Base-by-base conservation (phyloP, 2,329 filamentous ascomycete species). In the Lasiodiplodia sp. region DNA sequence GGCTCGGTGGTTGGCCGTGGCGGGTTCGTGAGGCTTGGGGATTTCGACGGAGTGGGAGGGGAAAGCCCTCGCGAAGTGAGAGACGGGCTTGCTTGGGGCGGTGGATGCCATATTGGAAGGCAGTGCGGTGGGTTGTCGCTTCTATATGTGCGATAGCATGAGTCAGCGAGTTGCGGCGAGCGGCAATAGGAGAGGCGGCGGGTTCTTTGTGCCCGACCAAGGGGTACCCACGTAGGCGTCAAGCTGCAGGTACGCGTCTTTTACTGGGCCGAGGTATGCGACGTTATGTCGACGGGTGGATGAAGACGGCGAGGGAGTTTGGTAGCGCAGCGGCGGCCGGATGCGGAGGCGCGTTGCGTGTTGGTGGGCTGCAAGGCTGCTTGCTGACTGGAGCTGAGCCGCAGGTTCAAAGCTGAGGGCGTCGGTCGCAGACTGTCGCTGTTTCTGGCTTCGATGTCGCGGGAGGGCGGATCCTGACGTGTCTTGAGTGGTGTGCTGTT, bases 21-120 rank as follows among this genome's bases (percentile, higher is more conserved):
- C 71, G 70, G 72, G 74, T 72, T 79, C 74, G 69, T 76, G 74
- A 21, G 71, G 53, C 63, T 76, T 76, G 62, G 76, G 74, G 51
- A 78, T 77, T 55, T 70, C 66, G 67, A 72, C 60, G 23, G 68
- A 72, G 60, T 76, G 75, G 58, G 72, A 72, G 69, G 77, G 78
- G 70, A 81, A 79, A 68, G 79, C 79, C 67, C 76, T 76, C 71
- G 79, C 76, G 70, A 82, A 78, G 78, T 78, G 81, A 71, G 80
- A 82, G 63, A 80, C 70, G 68, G 79, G 78, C 73, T 77, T 76
- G 71, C 62, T 74, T 34, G 62, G 66, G 70, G 72, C 70, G 70
- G 74, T 70, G 70, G 77, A 71, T 74, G 79, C 79, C 79, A 81
- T 82, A 68, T 72, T 72, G 68, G 56, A 44, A 34, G 58, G 67